Evolutionary conservation across 805 yeast species (phyloP).

Genomic region (Sungouiella thailandica): DNA sequence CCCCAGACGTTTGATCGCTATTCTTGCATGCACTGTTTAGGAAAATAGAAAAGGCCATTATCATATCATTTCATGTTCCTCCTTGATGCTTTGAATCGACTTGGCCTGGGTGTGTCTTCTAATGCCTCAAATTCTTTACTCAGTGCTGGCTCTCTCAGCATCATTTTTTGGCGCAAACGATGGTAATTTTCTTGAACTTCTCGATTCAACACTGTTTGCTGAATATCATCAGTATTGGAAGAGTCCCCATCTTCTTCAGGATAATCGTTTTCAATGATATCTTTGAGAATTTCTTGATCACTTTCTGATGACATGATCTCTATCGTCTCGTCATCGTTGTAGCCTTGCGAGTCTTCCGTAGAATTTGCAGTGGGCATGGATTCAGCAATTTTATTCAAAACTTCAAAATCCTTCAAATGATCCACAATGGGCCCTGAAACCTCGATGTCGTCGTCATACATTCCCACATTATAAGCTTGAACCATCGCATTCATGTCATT

Average conservation of each 20-base stretch:
- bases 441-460: slow-evolving; percentile 55
- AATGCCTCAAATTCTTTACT: slow-evolving; percentile 59
- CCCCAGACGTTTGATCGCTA: too few species aligned
- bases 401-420: slow-evolving; percentile 49
- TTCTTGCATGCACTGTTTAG: too few species aligned
- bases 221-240: slow-evolving; percentile 16
- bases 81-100: slow-evolving; percentile 55
- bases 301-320: slow-evolving; percentile 25
- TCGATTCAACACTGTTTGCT: slow-evolving; percentile 11
- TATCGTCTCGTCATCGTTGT: slow-evolving; percentile 17
- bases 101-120: slow-evolving; percentile 54
- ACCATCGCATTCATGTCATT: slow-evolving; percentile 55
- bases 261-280: neutral
- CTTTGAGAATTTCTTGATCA: slow-evolving; percentile 19
- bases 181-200: slow-evolving; percentile 55
- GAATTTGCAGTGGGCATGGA: slow-evolving; percentile 9
- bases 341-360: slow-evolving; percentile 5
- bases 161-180: slow-evolving; percentile 47
- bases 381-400: slow-evolving; percentile 45
- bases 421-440: slow-evolving; percentile 55
- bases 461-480: slow-evolving; percentile 53
- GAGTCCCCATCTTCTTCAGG: slow-evolving; percentile 13
- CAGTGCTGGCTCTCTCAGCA: slow-evolving; percentile 13
- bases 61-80: neutral
- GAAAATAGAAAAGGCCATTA: too few species aligned